Evolutionary conservation across 2,329 filamentous ascomycete genomes (phyloP).

Genomic region (Pyrenophora seminiperda): DNA sequence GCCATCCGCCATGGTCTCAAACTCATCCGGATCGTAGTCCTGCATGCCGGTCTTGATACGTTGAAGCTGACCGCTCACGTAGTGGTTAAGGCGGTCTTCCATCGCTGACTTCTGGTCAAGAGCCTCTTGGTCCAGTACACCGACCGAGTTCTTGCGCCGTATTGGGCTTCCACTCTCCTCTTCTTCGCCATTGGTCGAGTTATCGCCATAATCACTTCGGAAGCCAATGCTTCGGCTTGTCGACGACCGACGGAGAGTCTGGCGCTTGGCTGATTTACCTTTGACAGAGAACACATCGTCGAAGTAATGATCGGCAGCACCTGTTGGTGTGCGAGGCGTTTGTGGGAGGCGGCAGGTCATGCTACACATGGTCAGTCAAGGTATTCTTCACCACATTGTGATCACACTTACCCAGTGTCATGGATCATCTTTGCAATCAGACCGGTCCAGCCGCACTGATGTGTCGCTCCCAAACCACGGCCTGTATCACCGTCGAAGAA

Average conservation of each 20-base stretch:
- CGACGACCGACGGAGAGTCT: conserved; percentile 74
- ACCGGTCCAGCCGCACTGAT: conserved; percentile 97
- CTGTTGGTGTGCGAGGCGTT: conserved; percentile 84
- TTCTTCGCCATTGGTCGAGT: conserved; percentile 44
- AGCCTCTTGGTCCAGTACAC: conserved; percentile 59
- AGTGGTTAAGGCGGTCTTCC: conserved; percentile 72
- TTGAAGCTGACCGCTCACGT: conserved; percentile 80
- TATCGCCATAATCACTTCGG: conserved; percentile 72
- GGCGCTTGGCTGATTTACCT: conserved; percentile 51
- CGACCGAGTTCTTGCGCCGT: conserved; percentile 55
- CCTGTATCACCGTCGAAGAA: conserved; percentile 95
- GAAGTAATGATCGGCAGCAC: conserved; percentile 90
- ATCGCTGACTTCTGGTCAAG: conserved; percentile 45
- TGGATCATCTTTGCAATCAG: conserved; percentile 96
- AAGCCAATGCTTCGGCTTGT: conserved; percentile 82
- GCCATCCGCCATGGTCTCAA: conserved; percentile 62
- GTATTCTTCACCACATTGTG: not conserved
- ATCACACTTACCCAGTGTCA: conserved; percentile 79
- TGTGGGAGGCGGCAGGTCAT: conserved; percentile 63
- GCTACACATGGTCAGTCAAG: conserved; percentile 51
- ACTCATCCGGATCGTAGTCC: conserved; percentile 64
- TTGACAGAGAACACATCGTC: conserved; percentile 78
- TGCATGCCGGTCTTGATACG: conserved; percentile 67
- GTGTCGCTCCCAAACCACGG: conserved; percentile 85
- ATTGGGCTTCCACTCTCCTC: conserved; percentile 39